Evolutionary conservation across 768 basidiomycete genomes (phyloP).

Genomic region (Austroboletus eburneus): DNA sequence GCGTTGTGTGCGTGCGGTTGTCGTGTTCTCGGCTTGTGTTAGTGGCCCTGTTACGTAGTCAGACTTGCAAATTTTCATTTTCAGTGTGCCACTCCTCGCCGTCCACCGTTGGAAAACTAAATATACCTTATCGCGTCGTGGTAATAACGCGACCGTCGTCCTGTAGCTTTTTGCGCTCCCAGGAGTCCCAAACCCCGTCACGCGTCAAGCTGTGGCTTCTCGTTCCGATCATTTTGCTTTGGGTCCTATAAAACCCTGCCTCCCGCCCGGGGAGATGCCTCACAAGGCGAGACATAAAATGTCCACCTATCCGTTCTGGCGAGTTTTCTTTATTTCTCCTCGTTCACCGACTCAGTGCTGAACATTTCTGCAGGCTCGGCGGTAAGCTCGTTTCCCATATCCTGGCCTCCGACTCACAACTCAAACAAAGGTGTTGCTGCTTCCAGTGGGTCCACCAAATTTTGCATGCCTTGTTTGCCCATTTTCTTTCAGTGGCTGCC

Average conservation of each 20-base stretch:
- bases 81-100: background rate
- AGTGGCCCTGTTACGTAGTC: slow-evolving; percentile 11
- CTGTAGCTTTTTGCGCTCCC: slow-evolving; percentile 18
- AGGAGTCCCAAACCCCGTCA: background rate
- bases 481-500: slow-evolving; percentile 59
- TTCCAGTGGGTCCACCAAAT: slow-evolving; percentile 43
- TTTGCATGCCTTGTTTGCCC: background rate
- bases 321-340: slow-evolving; percentile 7
- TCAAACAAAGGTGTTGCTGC: slow-evolving; percentile 51
- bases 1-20: slow-evolving; percentile 1
- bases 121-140: slow-evolving; percentile 2
- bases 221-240: background rate
- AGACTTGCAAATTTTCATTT: background rate
- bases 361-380: slow-evolving; percentile 48
- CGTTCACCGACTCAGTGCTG: background rate
- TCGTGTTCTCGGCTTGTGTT: slow-evolving; percentile 1
- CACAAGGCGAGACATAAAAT: slow-evolving; percentile 16
- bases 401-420: slow-evolving; percentile 4
- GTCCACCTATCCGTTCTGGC: slow-evolving; percentile 32
- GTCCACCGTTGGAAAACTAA: background rate
- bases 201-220: slow-evolving; percentile 9
- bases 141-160: slow-evolving; percentile 8
- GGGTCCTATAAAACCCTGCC: slow-evolving; percentile 18
- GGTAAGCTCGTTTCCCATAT: slow-evolving; percentile 34
- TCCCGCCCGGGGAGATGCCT: background rate